Conservation (phyloP, 208 protist species). For the Trypanosoma avium region DNA sequence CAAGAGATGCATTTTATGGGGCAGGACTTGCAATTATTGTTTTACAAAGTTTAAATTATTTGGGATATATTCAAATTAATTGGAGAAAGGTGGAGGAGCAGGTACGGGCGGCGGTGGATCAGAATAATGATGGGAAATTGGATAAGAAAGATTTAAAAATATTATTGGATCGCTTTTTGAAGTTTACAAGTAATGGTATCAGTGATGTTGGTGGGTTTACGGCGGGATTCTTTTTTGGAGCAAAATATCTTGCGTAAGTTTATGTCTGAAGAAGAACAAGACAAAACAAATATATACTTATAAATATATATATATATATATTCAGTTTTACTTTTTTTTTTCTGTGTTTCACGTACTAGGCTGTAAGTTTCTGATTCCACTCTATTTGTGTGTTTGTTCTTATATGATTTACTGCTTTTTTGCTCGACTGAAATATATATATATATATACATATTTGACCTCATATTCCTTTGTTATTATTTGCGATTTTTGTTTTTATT, state of each 20-base stretch:
- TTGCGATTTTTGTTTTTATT: no score
- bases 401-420: no score
- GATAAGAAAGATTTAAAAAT: conserved; percentile 49
- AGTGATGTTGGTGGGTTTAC: conserved; percentile 56
- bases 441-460: no score
- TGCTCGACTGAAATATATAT: no score
- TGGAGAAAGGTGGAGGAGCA: conserved; percentile 52
- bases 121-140: conserved; percentile 58
- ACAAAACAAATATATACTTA: no score
- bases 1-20: conserved; percentile 61
- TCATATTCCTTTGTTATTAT: no score
- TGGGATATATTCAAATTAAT: conserved; percentile 65
- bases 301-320: no score
- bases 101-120: conserved; percentile 37
- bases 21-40: conserved; percentile 49
- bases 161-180: conserved; percentile 39
- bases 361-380: no score
- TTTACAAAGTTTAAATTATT: conserved; percentile 55
- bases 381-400: no score
- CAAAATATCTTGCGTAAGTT: conserved; percentile 49
- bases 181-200: conserved; percentile 39
- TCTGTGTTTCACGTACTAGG: no score
- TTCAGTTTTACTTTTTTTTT: no score
- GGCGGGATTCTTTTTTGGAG: conserved; percentile 49
- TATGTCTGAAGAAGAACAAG: no score